Evolutionary conservation across 2,329 filamentous ascomycete species (phyloP), one percentile per base, ranked within the genome.

Genomic region (Pestalotiopsis sp.): DNA sequence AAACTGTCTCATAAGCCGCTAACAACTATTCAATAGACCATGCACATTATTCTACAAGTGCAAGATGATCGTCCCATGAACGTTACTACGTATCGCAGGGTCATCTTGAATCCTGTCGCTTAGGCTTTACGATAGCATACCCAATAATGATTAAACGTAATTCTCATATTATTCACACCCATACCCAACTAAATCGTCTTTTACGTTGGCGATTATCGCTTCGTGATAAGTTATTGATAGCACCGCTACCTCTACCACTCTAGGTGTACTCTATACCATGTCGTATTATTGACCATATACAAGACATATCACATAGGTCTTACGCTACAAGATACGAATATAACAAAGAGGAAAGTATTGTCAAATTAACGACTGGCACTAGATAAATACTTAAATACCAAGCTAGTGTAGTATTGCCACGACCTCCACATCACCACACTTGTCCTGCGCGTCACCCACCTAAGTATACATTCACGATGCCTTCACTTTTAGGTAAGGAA

Each of bases 41-140:
- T 62, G 38, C 59, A 62, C n/a, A 39, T 62, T n/a, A 62, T 62
- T 20, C 14, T 62, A 26, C 20, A 35, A 22, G 59, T 62, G n/a
- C n/a, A 62, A 20, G 59, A 62, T 62, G 38, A 62, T 10, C 30
- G 59, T 14, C 20, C 24, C 13, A 38, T 40, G 30, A 62, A 38
- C 38, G 24, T 62, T 20, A 62, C 38, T 6, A 62, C 59, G 20
- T 62, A 62, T 38, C 26, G 38, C 3, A 26, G 59, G 11, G 14
- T 62, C 10, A 40, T 62, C 35, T 22, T 62, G 59, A 22, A 62
- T 10, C 44, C 44, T 52, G 17, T 52, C n/a, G 44, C 44, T 52
- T 52, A 52, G 44, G 44, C 17, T n/a, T 52, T 9, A 9, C 17
- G n/a, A n/a, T 9, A 10, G 7, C 6, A 14, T n/a, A n/a, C n/a